Conservation (phyloP, 169 alveolate genomes). For the Perkinsus olseni region DNA sequence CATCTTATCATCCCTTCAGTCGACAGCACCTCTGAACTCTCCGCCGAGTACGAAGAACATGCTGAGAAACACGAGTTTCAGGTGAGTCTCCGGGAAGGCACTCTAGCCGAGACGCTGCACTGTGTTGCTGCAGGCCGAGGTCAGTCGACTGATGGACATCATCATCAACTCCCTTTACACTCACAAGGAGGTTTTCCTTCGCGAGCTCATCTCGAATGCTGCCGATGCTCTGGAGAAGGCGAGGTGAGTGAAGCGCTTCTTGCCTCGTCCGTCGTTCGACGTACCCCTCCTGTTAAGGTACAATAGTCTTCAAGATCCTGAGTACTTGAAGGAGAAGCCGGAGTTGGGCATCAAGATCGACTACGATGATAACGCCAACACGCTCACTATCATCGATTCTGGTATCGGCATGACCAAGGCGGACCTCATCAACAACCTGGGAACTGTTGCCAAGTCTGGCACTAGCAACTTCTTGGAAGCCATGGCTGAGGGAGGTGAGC, state of each 20-base stretch:
- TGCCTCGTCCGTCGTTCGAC: neutral
- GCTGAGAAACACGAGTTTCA: slow-evolving; percentile 49
- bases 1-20: neutral
- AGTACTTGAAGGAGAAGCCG: neutral
- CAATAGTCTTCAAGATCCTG: neutral
- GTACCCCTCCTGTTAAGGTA: neutral
- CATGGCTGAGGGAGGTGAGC: slow-evolving; percentile 65
- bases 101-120: slow-evolving; percentile 50
- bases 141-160: slow-evolving; percentile 95
- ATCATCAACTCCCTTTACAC: slow-evolving; percentile 96
- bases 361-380: slow-evolving; percentile 80
- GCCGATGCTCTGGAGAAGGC: slow-evolving; percentile 97
- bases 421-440: slow-evolving; percentile 94
- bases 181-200: slow-evolving; percentile 91
- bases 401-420: slow-evolving; percentile 99
- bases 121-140: slow-evolving; percentile 87
- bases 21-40: neutral
- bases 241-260: slow-evolving; percentile 37
- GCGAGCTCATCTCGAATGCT: slow-evolving; percentile 96
- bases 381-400: slow-evolving; percentile 89
- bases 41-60: neutral
- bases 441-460: slow-evolving; percentile 99
- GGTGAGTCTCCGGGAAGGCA: slow-evolving; percentile 5
- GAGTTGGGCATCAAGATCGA: slow-evolving; percentile 87
- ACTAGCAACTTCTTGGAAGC: slow-evolving; percentile 93